phyloP scores from a whole-genome alignment of 1,284 basidiomycete genomes.

The Leccinum angustisporum region DNA sequence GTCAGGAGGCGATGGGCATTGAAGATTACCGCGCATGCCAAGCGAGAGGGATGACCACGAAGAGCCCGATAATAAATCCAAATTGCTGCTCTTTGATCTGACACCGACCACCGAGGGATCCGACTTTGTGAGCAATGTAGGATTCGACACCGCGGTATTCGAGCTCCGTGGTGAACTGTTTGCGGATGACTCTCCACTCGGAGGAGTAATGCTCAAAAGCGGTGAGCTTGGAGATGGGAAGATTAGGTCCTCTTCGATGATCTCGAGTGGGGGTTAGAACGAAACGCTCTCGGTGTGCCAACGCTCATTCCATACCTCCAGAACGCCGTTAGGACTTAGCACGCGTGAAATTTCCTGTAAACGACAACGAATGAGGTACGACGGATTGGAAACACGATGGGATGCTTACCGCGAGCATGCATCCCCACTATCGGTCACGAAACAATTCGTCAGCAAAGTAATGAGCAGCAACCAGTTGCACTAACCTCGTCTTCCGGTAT shows the following conservation, averaged over 20 bases:
- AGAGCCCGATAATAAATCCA: slow-evolving; percentile 15
- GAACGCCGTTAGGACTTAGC: slow-evolving; percentile 54
- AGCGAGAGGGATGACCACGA: slow-evolving; percentile 26
- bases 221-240: slow-evolving; percentile 52
- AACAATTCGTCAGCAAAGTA: slow-evolving; percentile 16
- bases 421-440: slow-evolving; percentile 44
- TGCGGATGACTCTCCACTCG: slow-evolving; percentile 21
- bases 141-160: slow-evolving; percentile 26
- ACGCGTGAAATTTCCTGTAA: slow-evolving; percentile 64
- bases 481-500: slow-evolving; percentile 70
- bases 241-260: slow-evolving; percentile 70
- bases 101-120: slow-evolving; percentile 22
- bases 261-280: slow-evolving; percentile 37
- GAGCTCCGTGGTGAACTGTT: slow-evolving; percentile 30
- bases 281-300: background rate
- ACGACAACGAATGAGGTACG: slow-evolving; percentile 14
- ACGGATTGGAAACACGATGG: slow-evolving; percentile 5
- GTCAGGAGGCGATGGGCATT: slow-evolving; percentile 32
- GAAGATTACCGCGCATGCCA: slow-evolving; percentile 14
- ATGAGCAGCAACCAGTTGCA: background rate
- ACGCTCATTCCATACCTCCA: slow-evolving; percentile 52
- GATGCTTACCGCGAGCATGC: slow-evolving; percentile 46
- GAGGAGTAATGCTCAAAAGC: slow-evolving; percentile 9
- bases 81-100: slow-evolving; percentile 17
- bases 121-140: slow-evolving; percentile 24